A percentile compares a stretch with the other conserved stretches of the same genome.
Evolutionary conservation across 768 basidiomycete species (phyloP).

Genomic region (Boletus sensibilis): DNA sequence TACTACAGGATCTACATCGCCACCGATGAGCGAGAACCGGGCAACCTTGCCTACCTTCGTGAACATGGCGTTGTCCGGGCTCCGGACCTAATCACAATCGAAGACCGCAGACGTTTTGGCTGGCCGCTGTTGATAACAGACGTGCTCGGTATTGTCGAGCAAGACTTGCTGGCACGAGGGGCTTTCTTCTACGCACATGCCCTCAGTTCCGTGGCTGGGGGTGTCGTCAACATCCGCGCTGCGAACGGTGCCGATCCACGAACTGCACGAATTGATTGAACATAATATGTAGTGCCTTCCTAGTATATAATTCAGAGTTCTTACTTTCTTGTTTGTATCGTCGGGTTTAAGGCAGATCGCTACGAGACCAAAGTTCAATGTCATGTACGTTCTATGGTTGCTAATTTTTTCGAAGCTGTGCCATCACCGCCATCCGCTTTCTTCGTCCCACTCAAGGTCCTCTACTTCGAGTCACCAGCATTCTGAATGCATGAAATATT

Average conservation of each 20-base stretch:
- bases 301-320: background rate
- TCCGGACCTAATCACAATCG: constrained; percentile 41
- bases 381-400: background rate
- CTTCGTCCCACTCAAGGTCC: background rate
- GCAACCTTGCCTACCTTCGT: constrained; percentile 34
- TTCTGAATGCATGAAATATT: background rate
- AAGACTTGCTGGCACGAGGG: constrained; percentile 38
- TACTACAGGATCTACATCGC: constrained; percentile 34
- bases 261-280: constrained; percentile 38
- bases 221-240: constrained; percentile 42
- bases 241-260: constrained; percentile 40
- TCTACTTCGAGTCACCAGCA: background rate
- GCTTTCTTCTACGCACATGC: constrained; percentile 45
- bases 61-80: constrained; percentile 39
- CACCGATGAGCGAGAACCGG: constrained; percentile 43
- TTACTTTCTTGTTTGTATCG: background rate
- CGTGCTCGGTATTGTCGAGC: constrained; percentile 43
- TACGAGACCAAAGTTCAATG: background rate
- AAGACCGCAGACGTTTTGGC: constrained; percentile 41
- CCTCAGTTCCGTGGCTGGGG: constrained; percentile 42
- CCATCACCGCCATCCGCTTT: background rate
- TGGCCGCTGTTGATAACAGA: constrained; percentile 46
- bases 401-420: too few species aligned
- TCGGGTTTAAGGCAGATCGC: background rate
- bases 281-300: background rate